These are phyloP conservation scores for Jatropha podagrica DNA, from an alignment of 441 rosid species.

Conservation along the genomic window DNA sequence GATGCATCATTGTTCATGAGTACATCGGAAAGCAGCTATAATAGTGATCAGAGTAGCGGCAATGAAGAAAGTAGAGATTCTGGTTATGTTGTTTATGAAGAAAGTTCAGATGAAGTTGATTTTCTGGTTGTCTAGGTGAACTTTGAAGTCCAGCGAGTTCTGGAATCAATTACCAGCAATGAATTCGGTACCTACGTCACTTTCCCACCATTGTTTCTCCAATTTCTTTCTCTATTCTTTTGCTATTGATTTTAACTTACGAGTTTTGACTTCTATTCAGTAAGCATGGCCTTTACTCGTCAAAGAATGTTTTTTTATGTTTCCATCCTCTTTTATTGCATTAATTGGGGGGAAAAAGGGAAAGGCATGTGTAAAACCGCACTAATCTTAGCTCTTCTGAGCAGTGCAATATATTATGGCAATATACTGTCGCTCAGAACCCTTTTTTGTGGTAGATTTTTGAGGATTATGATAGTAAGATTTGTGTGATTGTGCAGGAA, in stretches of 20 bases:
- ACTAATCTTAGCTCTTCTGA: background rate
- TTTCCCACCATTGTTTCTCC: too few species aligned
- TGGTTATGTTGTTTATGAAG: constrained; percentile 47
- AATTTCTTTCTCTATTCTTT: background rate
- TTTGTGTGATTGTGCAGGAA: background rate
- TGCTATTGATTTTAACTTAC: background rate
- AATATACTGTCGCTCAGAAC: background rate
- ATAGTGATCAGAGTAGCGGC: constrained; percentile 67
- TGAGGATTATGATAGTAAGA: background rate
- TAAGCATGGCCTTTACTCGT: background rate
- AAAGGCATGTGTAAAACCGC: background rate
- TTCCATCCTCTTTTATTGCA: too few species aligned
- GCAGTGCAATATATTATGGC: background rate
- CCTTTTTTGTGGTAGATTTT: background rate
- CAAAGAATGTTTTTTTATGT: background rate
- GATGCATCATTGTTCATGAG: constrained; percentile 48
- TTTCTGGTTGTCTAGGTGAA: constrained; percentile 39
- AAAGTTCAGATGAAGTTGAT: constrained; percentile 71
- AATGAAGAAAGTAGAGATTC: constrained; percentile 44
- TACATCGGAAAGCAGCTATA: constrained; percentile 65
- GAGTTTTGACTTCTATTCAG: background rate
- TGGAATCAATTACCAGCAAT: constrained; percentile 11
- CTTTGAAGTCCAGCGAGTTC: constrained; percentile 8
- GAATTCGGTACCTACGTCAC: constrained; percentile 23
- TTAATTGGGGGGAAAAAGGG: background rate